Evolutionary conservation across 306 rosid species (phyloP), one percentile per base, ranked within the genome.

Genomic region (Begonia peltatifolia): DNA sequence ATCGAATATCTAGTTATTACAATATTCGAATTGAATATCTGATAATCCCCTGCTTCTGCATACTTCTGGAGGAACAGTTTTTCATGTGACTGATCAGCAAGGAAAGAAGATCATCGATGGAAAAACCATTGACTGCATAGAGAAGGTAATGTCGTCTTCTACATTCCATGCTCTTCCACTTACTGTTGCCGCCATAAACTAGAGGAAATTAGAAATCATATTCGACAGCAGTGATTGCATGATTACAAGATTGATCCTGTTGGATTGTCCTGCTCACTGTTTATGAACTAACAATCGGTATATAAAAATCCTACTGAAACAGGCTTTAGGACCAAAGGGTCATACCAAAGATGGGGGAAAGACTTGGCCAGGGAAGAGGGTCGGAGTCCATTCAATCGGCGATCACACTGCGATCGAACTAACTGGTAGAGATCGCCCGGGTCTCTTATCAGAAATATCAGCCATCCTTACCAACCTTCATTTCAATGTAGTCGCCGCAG

Each of bases 301-400:
- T 17, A 14, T 38, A 2, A 13, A 54, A 11, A 54, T 14, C 44
- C 58, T 4, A 9, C 58, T 73, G 43, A 69, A 68, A 66, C 68
- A 79, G 95, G 83, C 88, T 69, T 79, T 82, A 77, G 95, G 93
- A 77, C 95, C 88, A 61, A 86, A 71, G 82, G 70, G 83, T 61
- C 77, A 79, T 60, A 61, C 41, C 59, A 72, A 30, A 43, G 81
- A 79, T 49, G 74, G 74, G 43, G 72, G 61, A 54, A 79, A 76
- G 64, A 62, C 68, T 44, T 71, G 75, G 75, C 70, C 81, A 15
- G 82, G 81, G 36, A 77, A 79, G 63, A 59, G 42, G 13, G 88
- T 86, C 6, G 95, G 88, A 4, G 75, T 79, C 63, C 93, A 79
- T 61, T 73, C 88, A 3, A 56, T 74, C 12, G 88, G 88, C 16